Base-by-base conservation (phyloP, 2,329 filamentous ascomycete species). In the Drechslerella coelobrocha region DNA sequence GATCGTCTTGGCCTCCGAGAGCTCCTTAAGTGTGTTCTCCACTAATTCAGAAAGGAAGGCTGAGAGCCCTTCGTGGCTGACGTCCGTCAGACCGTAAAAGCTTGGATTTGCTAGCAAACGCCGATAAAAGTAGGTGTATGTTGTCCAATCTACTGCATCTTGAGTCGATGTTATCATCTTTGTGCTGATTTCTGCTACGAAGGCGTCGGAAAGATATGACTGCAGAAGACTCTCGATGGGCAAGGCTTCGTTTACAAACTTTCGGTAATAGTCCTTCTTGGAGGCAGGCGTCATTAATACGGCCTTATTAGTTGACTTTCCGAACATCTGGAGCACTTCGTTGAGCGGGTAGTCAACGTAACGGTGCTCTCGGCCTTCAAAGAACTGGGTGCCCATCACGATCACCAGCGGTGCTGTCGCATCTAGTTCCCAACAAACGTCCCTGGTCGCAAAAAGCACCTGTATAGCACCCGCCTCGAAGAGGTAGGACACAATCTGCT, bases 361-460 rank as follows among this genome's bases (percentile, higher is more conserved):
- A 72, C 95, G 89, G 79, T 99, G 95, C 79, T 99, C 93, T 54
- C 92, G 88, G 5, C 94, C 94, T 76, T 99, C 94, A 74, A 93
- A 99, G 80, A 92, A 97, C 77, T 99, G 94, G 0, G 95, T 99
- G 14, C 92, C 92, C 92, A 99, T 97, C 29, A 99, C 88, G 51
- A 99, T 85, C 12, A 97, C 92, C 12, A 99, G 83, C 78, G 97
- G 92, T 2, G 93, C 92, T 1, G 86, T 91, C 77, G 87, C 88
- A 73, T 96, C 88, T 57, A 99, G 82, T 80, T 97, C 93, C 93
- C 94, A 99, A 80, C 92, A 97, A 53, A 94, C 92, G 80, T 99
- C 93, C 57, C 94, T 87, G 6, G 88, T 90, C 24, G 88, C 88
- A 50, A 91, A 81, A 75, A 97, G 83, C 1, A 97, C 89, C 76